Base-by-base conservation (phyloP, 306 rosid genomes). In the Vicia faba region DNA sequence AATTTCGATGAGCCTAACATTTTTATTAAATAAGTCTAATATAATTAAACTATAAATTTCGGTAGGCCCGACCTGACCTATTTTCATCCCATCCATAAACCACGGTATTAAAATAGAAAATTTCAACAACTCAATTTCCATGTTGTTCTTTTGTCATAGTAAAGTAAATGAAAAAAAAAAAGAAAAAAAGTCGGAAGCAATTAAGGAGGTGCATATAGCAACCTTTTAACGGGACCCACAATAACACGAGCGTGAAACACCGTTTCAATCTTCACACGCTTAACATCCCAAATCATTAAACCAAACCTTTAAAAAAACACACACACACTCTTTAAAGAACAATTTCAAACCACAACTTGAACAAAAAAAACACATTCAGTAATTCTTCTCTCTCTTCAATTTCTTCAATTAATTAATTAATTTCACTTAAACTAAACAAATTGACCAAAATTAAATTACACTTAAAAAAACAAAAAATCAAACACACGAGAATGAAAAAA, bases 161-260 rank as follows among this genome's bases (percentile, higher is more conserved):
- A 31, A 31, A 31, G 8, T 5, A 31, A 31, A 31, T 5, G 35
- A 31, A 31, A 31, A 31, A 31, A 31, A 2, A 33, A 33, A 31
- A 31, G 8, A 5, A 33, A 1, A 33, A 33, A 33, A 5, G 6
- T 31, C 7, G 0, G 35, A 31, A 31, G 57, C 14, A 51, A 4
- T 51, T 20, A 23, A 0, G 8, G 8, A 6, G 7, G 58, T 51
- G 58, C 6, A 18, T 1, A 51, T 51, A 20, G 31, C 14, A 51
- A 20, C 14, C 13, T 11, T 43, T 3, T 2, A 43, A 35, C 11
- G 71, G 81, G 88, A 45, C 84, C 90, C 84, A 51, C 68, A 66
- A 44, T 23, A 81, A 73, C 78, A 68, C 19, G 61, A 83, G 79
- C 78, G 51, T 48, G 66, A 79, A 87, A 81, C 80, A 66, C 29